Evolutionary conservation across 2,329 filamentous ascomycete species (phyloP).

Genomic region (Berkeleyomyces basicola): DNA sequence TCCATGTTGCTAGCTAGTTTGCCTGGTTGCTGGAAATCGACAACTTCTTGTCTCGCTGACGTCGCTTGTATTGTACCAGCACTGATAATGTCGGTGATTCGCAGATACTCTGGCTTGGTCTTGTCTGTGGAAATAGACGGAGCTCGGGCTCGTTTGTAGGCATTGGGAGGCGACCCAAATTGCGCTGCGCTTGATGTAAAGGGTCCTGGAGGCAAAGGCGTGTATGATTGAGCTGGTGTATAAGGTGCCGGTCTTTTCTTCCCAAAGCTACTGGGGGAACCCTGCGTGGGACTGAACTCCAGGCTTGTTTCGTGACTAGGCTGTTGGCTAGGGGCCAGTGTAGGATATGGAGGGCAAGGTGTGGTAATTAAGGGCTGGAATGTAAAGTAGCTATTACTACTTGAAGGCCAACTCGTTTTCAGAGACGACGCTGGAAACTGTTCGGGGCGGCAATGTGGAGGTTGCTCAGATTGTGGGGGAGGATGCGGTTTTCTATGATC

Average conservation of each 20-base stretch:
- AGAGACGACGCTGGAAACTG: background rate
- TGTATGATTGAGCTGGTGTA: slow-evolving; percentile 6
- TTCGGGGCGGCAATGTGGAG: background rate
- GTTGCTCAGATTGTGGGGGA: background rate
- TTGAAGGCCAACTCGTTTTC: background rate
- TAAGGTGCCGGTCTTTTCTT: background rate
- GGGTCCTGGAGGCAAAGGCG: background rate
- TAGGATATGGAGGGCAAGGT: background rate
- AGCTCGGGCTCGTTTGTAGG: background rate
- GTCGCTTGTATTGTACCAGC: background rate
- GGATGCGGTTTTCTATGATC: background rate
- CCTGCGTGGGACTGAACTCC: background rate
- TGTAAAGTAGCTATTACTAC: background rate
- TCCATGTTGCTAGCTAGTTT: background rate
- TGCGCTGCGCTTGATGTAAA: background rate
- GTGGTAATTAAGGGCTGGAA: background rate
- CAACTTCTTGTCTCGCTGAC: background rate
- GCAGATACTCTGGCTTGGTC: slow-evolving; percentile 15
- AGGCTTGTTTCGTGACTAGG: background rate
- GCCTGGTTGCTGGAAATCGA: background rate
- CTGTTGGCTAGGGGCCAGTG: background rate
- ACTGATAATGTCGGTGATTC: slow-evolving; percentile 16
- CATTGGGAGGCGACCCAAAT: background rate
- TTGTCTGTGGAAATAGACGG: background rate
- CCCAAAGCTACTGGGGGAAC: no score